Conservation (phyloP, 805 yeast genomes). For the Trichomonascus vanleenenianus region DNA sequence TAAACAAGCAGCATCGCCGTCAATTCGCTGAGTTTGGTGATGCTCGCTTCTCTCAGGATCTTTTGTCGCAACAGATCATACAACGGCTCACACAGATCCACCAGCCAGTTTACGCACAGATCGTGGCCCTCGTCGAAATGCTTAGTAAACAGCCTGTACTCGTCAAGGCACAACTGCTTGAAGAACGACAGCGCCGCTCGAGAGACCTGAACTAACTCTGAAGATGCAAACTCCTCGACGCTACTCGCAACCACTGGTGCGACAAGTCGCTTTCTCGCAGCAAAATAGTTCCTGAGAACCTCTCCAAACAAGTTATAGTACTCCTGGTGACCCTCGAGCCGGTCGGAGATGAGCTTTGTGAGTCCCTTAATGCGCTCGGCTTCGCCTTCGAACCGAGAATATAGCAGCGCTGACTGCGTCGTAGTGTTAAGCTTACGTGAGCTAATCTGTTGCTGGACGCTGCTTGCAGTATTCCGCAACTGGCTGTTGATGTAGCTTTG, state of each 20-base stretch:
- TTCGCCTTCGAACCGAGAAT: constrained; percentile 51
- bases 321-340: constrained; percentile 39
- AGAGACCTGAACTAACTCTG: constrained; percentile 48
- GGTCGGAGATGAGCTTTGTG: constrained; percentile 30
- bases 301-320: constrained; percentile 63
- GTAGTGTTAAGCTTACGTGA: constrained; percentile 28
- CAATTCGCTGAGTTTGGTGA: constrained; percentile 64
- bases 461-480: constrained; percentile 28
- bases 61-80: constrained; percentile 61
- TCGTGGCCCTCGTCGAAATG: constrained; percentile 22
- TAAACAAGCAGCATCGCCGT: constrained; percentile 58
- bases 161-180: constrained; percentile 53
- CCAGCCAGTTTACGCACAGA: constrained; percentile 50
- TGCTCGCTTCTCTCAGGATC: constrained; percentile 62
- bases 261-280: constrained; percentile 45
- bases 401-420: constrained; percentile 55
- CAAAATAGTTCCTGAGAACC: constrained; percentile 56
- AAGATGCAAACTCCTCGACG: constrained; percentile 26
- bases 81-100: constrained; percentile 63
- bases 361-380: constrained; percentile 33
- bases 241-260: constrained; percentile 34
- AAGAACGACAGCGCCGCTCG: constrained; percentile 57
- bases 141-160: constrained; percentile 47
- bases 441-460: constrained; percentile 9
- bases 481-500: constrained; percentile 49